Base-by-base conservation (phyloP, 2,329 filamentous ascomycete genomes). In the Macrophomina tecta region DNA sequence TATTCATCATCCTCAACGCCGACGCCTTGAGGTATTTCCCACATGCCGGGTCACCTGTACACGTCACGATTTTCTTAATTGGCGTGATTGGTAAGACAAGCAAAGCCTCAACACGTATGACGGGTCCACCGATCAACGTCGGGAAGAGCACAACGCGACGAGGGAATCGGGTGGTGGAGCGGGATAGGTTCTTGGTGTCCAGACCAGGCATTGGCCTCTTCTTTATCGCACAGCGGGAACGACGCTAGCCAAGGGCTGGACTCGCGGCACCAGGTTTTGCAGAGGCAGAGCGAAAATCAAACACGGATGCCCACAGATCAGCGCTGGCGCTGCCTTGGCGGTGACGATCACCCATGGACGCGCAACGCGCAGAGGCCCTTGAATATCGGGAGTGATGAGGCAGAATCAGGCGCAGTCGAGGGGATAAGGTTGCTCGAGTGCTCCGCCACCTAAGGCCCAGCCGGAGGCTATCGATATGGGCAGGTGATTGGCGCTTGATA, bases 401-500 rank as follows among this genome's bases (percentile, higher is more conserved):
- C 56, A 23, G 16, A 36, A 34, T 16, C 56, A 36, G 30, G 49
- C 12, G 30, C 49, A 30, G 28, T 14, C 28, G 28, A 16, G 4
- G n/a, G 14, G 16, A 5, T 60, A 45, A 38, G 28, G 55, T 46
- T 45, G 28, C 38, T 34, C 28, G 16, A 28, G 40, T n/a, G 40
- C 40, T 32, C 40, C 28, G 18, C 56, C 28, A n/a, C 56, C 30
- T 5, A 14, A 45, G 38, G 23, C 56, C 23, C 42, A 18, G 53
- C 12, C 53, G 42, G 53, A 58, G 53, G n/a, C 36, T 42, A 58
- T 58, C 36, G 56, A 62, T 34, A 62, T 48, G 40, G 16, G 40
- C 14, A 28, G 56, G 58, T 45, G 58, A 62, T 62, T 49, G 58
- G 58, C 58, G 58, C 45, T n/a, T 36, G 58, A 62, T 62, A 62